These are phyloP conservation scores for Cystobasidium sp. DNA, from an alignment of 1,284 basidiomycete genomes.

Conservation along the genomic window DNA sequence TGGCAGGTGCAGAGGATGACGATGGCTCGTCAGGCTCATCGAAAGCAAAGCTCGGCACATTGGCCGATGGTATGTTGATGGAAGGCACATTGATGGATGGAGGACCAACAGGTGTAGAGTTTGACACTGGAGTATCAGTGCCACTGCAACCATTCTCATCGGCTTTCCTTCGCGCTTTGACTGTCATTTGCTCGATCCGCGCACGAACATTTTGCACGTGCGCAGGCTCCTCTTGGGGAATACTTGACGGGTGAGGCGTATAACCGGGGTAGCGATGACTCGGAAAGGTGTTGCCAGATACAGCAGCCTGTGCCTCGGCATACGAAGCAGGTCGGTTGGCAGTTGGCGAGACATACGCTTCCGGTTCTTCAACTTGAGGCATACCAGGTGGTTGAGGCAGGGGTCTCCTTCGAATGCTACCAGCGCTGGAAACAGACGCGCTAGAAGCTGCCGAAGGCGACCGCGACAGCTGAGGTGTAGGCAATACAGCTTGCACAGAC, in stretches of 20 bases:
- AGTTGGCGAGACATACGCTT: background rate
- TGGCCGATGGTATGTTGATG: background rate
- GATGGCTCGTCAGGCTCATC: conserved; percentile 24
- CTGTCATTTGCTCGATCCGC: conserved; percentile 12
- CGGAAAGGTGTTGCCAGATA: background rate
- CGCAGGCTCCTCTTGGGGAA: conserved; percentile 6
- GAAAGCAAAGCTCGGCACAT: conserved; percentile 32
- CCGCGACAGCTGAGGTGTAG: conserved; percentile 27
- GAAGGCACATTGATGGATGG: background rate
- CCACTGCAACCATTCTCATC: background rate
- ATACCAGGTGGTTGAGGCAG: conserved; percentile 26
- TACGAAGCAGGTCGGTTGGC: conserved; percentile 8
- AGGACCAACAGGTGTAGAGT: background rate
- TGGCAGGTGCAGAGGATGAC: conserved; percentile 13
- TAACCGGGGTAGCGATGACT: conserved; percentile 12
- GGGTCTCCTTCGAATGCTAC: conserved; percentile 18
- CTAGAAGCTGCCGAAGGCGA: conserved; percentile 36
- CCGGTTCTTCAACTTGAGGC: background rate
- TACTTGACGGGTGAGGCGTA: background rate
- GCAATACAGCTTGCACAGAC: background rate
- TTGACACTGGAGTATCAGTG: background rate
- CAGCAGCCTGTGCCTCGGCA: conserved; percentile 5
- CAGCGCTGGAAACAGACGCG: conserved; percentile 21
- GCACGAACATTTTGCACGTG: conserved; percentile 6
- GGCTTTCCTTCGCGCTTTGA: conserved; percentile 13